These are phyloP conservation scores for Plasmodium ovale DNA, from an alignment of 169 alveolate species.

Conservation along the genomic window DNA sequence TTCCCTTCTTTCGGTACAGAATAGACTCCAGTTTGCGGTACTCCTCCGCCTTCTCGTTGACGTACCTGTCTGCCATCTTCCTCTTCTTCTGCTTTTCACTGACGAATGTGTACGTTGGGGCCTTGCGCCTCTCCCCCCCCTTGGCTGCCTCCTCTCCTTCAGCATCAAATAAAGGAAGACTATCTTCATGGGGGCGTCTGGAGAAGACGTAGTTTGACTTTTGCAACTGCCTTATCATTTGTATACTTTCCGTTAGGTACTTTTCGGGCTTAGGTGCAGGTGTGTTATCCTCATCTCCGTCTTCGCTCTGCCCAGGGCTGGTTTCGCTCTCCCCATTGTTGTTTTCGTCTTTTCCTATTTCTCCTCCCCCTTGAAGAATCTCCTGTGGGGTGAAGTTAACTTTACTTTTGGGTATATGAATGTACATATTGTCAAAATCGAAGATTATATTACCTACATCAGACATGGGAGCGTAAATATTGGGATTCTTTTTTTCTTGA, in stretches of 20 bases:
- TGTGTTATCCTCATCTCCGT: conserved; percentile 56
- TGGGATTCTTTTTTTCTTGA: conserved; percentile 73
- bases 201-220: conserved; percentile 69
- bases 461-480: conserved; percentile 98
- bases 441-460: conserved; percentile 96
- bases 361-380: conserved; percentile 47
- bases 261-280: conserved; percentile 25
- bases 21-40: conserved; percentile 28
- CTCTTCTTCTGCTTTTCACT: conserved; percentile 60
- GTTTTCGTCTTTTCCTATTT: conserved; percentile 32
- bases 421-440: conserved; percentile 97
- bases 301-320: conserved; percentile 32
- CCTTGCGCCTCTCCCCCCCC: conserved; percentile 49
- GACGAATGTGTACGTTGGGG: conserved; percentile 48
- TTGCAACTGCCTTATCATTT: conserved; percentile 91
- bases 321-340: conserved; percentile 68
- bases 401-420: conserved; percentile 96
- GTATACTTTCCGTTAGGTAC: conserved; percentile 86
- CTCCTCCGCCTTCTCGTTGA: conserved; percentile 51
- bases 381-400: conserved; percentile 91
- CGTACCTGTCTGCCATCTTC: conserved; percentile 29
- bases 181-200: conserved; percentile 73
- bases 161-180: conserved; percentile 63
- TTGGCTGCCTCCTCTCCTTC: conserved; percentile 55
- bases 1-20: conserved; percentile 18